Percentiles rank a stretch among this genome's conserved stretches.
Conservation (phyloP, 768 basidiomycete species). For the Boletus edulis region DNA sequence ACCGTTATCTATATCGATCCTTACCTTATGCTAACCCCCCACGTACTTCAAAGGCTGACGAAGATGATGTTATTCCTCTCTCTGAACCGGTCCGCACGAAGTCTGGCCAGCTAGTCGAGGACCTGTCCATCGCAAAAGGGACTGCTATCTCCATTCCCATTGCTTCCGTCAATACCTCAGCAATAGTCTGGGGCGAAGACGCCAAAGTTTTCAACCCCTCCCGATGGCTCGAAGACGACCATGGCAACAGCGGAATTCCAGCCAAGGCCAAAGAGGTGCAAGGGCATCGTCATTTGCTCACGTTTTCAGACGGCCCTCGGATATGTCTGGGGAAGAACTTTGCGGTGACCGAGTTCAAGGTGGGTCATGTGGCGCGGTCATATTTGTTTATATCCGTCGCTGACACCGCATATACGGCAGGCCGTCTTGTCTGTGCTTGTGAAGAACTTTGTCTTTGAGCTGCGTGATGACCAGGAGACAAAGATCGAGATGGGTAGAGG, state of each 20-base stretch:
- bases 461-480: slow-evolving; percentile 36
- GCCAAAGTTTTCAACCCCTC: slow-evolving; percentile 58
- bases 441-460: slow-evolving; percentile 36
- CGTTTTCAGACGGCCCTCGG: slow-evolving; percentile 50
- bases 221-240: slow-evolving; percentile 50
- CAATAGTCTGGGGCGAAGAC: slow-evolving; percentile 58
- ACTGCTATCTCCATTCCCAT: slow-evolving; percentile 30
- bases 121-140: slow-evolving; percentile 46
- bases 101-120: slow-evolving; percentile 38
- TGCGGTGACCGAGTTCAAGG: slow-evolving; percentile 40
- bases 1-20: background rate
- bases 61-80: slow-evolving; percentile 61
- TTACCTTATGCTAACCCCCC: background rate
- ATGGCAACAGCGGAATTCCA: slow-evolving; percentile 17
- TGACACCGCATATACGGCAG: slow-evolving; percentile 19
- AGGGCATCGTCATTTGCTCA: slow-evolving; percentile 50
- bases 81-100: slow-evolving; percentile 44
- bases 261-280: slow-evolving; percentile 39
- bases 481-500: slow-evolving; percentile 17
- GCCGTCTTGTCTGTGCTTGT: slow-evolving; percentile 43
- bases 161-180: slow-evolving; percentile 47
- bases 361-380: background rate
- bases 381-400: background rate
- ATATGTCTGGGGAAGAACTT: slow-evolving; percentile 49
- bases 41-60: slow-evolving; percentile 33